Percentiles rank a stretch among this genome's conserved stretches.
Evolutionary conservation across 441 rosid species (phyloP).

Genomic region (Erysimum pusillum): DNA sequence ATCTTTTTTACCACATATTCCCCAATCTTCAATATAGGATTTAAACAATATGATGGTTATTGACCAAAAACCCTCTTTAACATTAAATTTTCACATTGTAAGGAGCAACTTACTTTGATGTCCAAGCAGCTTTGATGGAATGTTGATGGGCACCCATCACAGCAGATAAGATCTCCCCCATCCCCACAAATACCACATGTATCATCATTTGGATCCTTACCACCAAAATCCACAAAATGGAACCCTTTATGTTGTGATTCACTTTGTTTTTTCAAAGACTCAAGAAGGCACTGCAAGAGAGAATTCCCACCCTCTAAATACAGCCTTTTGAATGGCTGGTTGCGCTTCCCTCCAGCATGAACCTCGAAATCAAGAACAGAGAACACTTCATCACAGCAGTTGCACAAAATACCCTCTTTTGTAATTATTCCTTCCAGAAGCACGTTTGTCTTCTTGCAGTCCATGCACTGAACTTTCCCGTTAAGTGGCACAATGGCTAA

Average conservation of each 20-base stretch:
- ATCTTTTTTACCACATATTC: conserved; percentile 7
- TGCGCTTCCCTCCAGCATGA: conserved; percentile 69
- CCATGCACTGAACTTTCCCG: conserved; percentile 68
- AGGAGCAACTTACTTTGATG: conserved; percentile 64
- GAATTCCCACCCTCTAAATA: conserved; percentile 73
- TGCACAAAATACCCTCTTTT: conserved; percentile 78
- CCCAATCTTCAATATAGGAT: not conserved
- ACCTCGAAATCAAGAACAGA: conserved; percentile 64
- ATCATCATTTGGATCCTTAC: conserved; percentile 93
- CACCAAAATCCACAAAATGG: conserved; percentile 69
- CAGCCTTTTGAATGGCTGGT: conserved; percentile 66
- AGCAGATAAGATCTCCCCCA: conserved; percentile 94
- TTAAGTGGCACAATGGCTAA: conserved; percentile 64
- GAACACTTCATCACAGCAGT: conserved; percentile 73
- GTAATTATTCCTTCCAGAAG: conserved; percentile 61
- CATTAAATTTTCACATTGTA: conserved; percentile 9
- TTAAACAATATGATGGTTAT: not conserved
- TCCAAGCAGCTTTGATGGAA: conserved; percentile 92
- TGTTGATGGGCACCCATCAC: conserved; percentile 97
- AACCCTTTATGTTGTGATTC: conserved; percentile 61
- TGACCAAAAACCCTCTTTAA: not conserved
- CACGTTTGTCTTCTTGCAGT: conserved; percentile 49
- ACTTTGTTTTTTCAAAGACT: conserved; percentile 79
- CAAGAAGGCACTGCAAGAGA: conserved; percentile 76
- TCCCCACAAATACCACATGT: conserved; percentile 98